Base-by-base conservation (phyloP, 2,329 filamentous ascomycete species). In the Fusarium graminum region DNA sequence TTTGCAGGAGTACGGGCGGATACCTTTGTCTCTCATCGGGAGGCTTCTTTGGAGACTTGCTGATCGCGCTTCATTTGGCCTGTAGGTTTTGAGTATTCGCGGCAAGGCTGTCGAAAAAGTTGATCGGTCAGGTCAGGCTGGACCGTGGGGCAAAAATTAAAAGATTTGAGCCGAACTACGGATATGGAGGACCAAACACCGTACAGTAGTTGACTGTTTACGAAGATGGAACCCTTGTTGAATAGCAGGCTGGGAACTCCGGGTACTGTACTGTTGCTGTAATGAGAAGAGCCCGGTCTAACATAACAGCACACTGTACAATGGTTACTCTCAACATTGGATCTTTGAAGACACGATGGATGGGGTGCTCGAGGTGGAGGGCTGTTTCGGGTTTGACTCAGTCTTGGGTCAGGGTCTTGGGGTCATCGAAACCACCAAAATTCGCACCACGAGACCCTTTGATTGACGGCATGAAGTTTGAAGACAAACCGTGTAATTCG, bases 371-470 rank as follows among this genome's bases (percentile, higher is more conserved):
- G 13, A 32, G 19, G 43, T 56, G 49, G 59, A 62, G 50, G 43
- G 43, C 22, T 46, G 41, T 46, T 46, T 54, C 50, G 63, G 59
- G 39, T 36, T 67, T 26, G 25, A 36, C n/a, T 46, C 30, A 34
- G 30, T 59, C 46, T 63, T 51, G 28, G 51, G 40, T 28, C 46
- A 34, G 36, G 53, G 50, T 61, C 50, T 59, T 41, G 51, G 55
- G 60, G 42, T 65, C 60, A 65, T 57, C 36, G 44, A 60, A 50
- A 52, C 45, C 42, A 55, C 45, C 64, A 41, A 30, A 34, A 56
- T 42, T 22, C 34, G 30, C 36, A 52, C 46, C 55, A 67, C 42
- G 54, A 47, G 64, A 56, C 59, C 64, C 50, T 19, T 44, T 41
- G 34, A 25, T 42, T 32, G 28, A 49, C 47, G 34, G 10, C n/a